Percentiles rank a stretch among this genome's conserved stretches.
Evolutionary conservation across 2,329 filamentous ascomycete genomes (phyloP).

Genomic region (Neonectria faginata): DNA sequence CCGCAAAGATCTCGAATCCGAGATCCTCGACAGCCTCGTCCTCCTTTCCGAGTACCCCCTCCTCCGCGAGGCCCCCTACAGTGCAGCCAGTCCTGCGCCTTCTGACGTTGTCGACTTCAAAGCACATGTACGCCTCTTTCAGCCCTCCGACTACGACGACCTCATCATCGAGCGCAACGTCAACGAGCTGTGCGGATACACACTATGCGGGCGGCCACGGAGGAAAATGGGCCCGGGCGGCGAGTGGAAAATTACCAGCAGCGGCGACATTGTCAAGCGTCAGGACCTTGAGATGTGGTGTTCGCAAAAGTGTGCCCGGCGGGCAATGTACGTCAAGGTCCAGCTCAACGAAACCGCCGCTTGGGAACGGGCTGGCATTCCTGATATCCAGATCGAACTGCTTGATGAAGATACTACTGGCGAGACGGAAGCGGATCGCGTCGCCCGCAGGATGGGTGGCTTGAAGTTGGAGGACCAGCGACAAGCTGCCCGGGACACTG

Average conservation of each 20-base stretch:
- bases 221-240: constrained; percentile 67
- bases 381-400: constrained; percentile 69
- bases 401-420: constrained; percentile 72
- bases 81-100: constrained; percentile 62
- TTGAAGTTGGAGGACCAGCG: constrained; percentile 60
- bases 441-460: constrained; percentile 54
- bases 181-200: constrained; percentile 84
- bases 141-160: constrained; percentile 89
- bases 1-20: constrained; percentile 80
- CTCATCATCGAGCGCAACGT: constrained; percentile 91
- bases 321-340: constrained; percentile 87
- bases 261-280: constrained; percentile 73
- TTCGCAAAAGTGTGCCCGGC: constrained; percentile 79
- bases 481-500: constrained; percentile 53
- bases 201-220: constrained; percentile 77
- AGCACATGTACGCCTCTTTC: constrained; percentile 76
- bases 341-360: constrained; percentile 88
- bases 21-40: constrained; percentile 79
- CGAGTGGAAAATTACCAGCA: constrained; percentile 74
- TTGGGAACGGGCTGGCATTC: constrained; percentile 78
- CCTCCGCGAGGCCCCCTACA: constrained; percentile 47
- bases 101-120: constrained; percentile 76
- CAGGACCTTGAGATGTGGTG: constrained; percentile 89
- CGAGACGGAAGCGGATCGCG: constrained; percentile 57
- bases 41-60: constrained; percentile 72